Base-by-base conservation (phyloP, 257 asterid species). In the Jacaranda copaia region DNA sequence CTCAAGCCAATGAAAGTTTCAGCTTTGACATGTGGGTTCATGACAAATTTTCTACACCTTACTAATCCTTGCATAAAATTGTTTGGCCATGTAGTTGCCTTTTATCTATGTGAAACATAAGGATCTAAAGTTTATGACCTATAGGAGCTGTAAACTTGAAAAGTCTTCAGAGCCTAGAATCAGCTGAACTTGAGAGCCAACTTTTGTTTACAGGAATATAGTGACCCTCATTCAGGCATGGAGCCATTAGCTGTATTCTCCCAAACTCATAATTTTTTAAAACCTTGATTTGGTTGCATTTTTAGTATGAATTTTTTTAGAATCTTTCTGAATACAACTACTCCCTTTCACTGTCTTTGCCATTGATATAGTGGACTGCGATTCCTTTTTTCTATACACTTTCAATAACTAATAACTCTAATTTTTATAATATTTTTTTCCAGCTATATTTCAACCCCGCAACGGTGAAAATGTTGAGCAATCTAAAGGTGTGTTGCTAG, bases 391-490 rank as follows among this genome's bases (percentile, higher is more conserved):
- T 58, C 51, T 48, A 59, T 40, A 18, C 6, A 10, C 53, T 45
- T 58, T 6, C 18, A 35, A 73, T 68, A 10, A 58, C 67, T 74
- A 45, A 59, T 65, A 66, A 72, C 82, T 68, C 39, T 36, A 51
- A 43, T 55, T 65, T 39, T 68, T 35, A 58, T 53, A 20, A 5
- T 42, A 5, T 42, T 42, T 42, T 80, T 68, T 68, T 59, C 82
- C 96, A 96, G 99, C 84, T 96, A 63, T 96, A 96, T 86, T 96
- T 96, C 81, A 90, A 89, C 83, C 99, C 99, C 19, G 98, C 99
- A 73, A 96, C 99, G 57, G 99, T 96, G 71, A 96, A 96, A 87
- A 96, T 96, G 99, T 90, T 96, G 88, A 96, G 99, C 88, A 96
- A 96, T 84, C 86, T 93, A 86, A 96, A 96, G 99, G 99, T 96